A percentile compares a stretch with the other conserved stretches of the same genome.
These are phyloP conservation scores for Sporothrix humicola DNA, from an alignment of 2,329 filamentous ascomycete genomes.

Conservation along the genomic window DNA sequence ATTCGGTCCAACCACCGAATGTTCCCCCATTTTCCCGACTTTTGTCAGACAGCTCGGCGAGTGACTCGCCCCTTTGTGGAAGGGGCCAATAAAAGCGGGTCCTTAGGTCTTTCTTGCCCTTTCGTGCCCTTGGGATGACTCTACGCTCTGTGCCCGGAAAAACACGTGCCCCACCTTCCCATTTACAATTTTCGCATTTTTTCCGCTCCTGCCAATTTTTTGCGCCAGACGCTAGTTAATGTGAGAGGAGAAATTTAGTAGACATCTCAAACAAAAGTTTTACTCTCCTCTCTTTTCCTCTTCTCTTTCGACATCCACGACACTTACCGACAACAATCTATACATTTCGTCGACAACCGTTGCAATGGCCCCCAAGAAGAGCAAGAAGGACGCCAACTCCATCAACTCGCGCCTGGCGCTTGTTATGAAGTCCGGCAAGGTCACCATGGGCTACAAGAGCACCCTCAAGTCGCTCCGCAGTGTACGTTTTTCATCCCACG, in stretches of 20 bases:
- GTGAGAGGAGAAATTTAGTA: constrained; percentile 1
- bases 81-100: constrained; percentile 43
- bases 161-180: constrained; percentile 31
- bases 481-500: constrained; percentile 26
- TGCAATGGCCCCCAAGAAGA: constrained; percentile 73
- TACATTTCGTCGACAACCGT: constrained; percentile 47
- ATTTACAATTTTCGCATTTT: constrained; percentile 29
- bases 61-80: constrained; percentile 26
- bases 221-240: not conserved
- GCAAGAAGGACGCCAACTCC: constrained; percentile 55
- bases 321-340: constrained; percentile 34
- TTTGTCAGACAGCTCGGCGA: constrained; percentile 21
- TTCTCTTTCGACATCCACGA: constrained; percentile 30
- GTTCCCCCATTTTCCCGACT: constrained; percentile 36
- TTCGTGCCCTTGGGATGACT: not conserved
- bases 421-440: constrained; percentile 72
- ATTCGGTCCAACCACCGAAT: constrained; percentile 28
- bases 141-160: constrained; percentile 32
- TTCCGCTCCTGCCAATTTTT: constrained; percentile 17
- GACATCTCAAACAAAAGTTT: constrained; percentile 1
- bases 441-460: constrained; percentile 89
- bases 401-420: constrained; percentile 66
- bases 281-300: not conserved
- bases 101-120: constrained; percentile 47
- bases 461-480: constrained; percentile 49